Evolutionary conservation across 108 stramenopile species (phyloP), one percentile per base, ranked within the genome.

Genomic region (Fragilariopsis cylindrus): DNA sequence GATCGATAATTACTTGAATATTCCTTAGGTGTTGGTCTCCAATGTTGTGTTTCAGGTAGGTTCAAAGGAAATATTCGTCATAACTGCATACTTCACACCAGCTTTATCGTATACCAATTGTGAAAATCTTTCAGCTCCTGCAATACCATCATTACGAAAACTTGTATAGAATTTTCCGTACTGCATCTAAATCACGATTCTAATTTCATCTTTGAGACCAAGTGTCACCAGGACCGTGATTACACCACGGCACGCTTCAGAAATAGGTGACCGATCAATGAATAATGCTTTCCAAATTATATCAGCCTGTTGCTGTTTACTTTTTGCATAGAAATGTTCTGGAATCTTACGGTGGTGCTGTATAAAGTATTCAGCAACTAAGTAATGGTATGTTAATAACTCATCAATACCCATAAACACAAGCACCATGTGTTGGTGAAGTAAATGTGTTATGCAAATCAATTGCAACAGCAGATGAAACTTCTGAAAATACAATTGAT

Each of bases 51-150:
- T 79, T 97, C 96, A n/a, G 21, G 56, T 81, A 44, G 81, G 56
- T 53, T 92, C 94, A 69, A 97, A 97, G 18, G 97, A 95, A 76
- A 97, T 91, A 78, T 97, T 97, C 4, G 97, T 97, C 95, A 96
- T 96, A 47, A 97, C 82, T 9, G 91, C 90, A 77, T 96, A 94
- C 43, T 73, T 74, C 7, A 97, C 79, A 16, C 94, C 89, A 4
- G 92, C 83, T 16, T 70, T 75, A 6, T 39, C 42, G 73, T 89
- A 94, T 18, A 91, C 83, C 43, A 56, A 1, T 60, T 90, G 77
- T 45, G 68, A 72, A 80, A 91, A 94, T 4, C 46, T 63, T 40
- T 87, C 86, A 45, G 80, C 69, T 15, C 85, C 91, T 16, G 57
- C 76, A 45, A 77, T 30, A n/a, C 86, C 88, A 60, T 74, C 64